A percentile compares a stretch with the other conserved stretches of the same genome.
These are phyloP conservation scores for Suillus subaureus DNA, from an alignment of 768 basidiomycete genomes.

Conservation along the genomic window DNA sequence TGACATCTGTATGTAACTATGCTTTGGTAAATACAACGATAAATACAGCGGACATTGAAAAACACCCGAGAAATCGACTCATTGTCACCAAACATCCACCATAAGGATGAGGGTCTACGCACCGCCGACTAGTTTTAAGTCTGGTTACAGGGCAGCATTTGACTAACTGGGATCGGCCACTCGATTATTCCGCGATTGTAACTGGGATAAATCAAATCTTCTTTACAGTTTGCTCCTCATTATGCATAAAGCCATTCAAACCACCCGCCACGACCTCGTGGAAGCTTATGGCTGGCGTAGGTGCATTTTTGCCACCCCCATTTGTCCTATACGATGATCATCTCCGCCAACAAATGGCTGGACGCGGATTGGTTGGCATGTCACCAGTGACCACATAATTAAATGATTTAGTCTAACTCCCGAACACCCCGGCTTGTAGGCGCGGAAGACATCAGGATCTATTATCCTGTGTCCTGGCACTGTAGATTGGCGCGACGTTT, in stretches of 20 bases:
- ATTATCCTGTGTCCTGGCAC: too few species aligned
- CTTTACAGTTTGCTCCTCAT: too few species aligned
- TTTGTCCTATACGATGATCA: not conserved
- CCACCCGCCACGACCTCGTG: not conserved
- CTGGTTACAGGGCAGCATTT: too few species aligned
- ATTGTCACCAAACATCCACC: too few species aligned
- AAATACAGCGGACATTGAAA: too few species aligned
- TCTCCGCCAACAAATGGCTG: conserved; percentile 10
- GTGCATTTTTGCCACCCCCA: not conserved
- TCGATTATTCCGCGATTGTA: not conserved
- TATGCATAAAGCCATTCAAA: not conserved
- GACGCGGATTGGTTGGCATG: conserved; percentile 11
- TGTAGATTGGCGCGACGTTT: too few species aligned
- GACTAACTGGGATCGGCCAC: not conserved
- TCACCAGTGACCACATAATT: not conserved
- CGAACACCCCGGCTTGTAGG: not conserved
- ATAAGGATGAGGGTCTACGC: too few species aligned
- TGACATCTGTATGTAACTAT: too few species aligned
- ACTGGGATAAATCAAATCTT: not conserved
- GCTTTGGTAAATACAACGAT: too few species aligned
- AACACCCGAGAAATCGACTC: too few species aligned
- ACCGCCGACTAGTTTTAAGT: too few species aligned
- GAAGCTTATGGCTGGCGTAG: not conserved
- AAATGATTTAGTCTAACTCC: not conserved
- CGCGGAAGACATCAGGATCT: too few species aligned